Evolutionary conservation across 202 grass and related monocot genomes (phyloP).

Genomic region (Schoenoplectus tabernaemontani): DNA sequence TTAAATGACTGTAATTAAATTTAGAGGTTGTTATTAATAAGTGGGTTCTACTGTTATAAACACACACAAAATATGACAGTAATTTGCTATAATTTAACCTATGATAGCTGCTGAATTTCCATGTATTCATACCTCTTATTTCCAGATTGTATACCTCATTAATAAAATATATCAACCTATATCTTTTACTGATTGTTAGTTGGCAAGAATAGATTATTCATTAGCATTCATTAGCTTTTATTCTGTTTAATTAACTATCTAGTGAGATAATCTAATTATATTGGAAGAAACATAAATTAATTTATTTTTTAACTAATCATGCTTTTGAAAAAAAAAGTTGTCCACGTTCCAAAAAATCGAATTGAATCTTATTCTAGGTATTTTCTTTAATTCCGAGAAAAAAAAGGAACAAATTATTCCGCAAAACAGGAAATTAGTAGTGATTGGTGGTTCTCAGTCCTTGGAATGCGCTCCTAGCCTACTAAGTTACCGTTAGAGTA

Average conservation of each 20-base stretch:
- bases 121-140: neutral
- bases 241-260: neutral
- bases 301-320: neutral
- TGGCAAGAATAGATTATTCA: too few species aligned
- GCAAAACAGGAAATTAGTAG: neutral
- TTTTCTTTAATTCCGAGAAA: neutral
- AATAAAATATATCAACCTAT: neutral
- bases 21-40: too few species aligned
- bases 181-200: neutral
- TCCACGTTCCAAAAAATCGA: neutral
- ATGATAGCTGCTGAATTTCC: too few species aligned
- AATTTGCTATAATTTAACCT: too few species aligned
- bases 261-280: neutral
- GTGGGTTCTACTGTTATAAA: too few species aligned
- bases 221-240: neutral
- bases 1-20: too few species aligned
- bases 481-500: constrained; percentile 5
- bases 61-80: too few species aligned
- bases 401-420: neutral
- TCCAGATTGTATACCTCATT: neutral
- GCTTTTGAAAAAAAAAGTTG: neutral
- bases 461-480: constrained; percentile 6
- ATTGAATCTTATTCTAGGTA: neutral
- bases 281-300: neutral
- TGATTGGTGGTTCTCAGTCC: neutral